phyloP scores from a whole-genome alignment of 192 early-diverging fungal genomes.

The Coemansia sp. region DNA sequence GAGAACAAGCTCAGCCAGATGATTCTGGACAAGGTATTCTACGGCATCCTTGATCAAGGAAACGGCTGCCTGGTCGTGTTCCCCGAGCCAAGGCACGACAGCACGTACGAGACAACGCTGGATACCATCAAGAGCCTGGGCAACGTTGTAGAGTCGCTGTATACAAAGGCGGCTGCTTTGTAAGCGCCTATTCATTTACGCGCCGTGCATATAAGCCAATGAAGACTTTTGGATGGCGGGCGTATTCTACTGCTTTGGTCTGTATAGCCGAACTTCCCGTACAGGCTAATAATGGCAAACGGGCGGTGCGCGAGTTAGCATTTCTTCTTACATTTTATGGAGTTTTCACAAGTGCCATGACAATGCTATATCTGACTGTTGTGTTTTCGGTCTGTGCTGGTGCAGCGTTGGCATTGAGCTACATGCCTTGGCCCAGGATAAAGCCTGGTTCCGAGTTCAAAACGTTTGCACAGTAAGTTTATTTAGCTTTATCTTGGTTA shows the following conservation, averaged over 20 bases:
- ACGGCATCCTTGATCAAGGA: slow-evolving; percentile 96
- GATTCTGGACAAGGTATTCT: slow-evolving; percentile 96
- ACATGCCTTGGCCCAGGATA: slow-evolving; percentile 18
- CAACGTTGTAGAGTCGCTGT: slow-evolving; percentile 92
- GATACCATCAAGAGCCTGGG: slow-evolving; percentile 97
- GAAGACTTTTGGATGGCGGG: background rate
- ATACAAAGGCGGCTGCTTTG: slow-evolving; percentile 73
- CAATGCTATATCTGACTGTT: background rate
- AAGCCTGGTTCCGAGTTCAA: slow-evolving; percentile 44
- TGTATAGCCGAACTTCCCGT: background rate
- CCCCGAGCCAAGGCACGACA: slow-evolving; percentile 84
- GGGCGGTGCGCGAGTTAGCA: background rate
- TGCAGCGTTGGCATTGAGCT: background rate
- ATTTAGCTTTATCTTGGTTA: background rate
- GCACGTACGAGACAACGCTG: slow-evolving; percentile 87
- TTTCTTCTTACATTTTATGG: slow-evolving; percentile 3
- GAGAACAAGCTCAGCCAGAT: slow-evolving; percentile 97
- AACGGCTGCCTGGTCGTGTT: slow-evolving; percentile 93
- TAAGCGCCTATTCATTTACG: slow-evolving; percentile 9
- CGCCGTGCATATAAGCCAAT: slow-evolving; percentile 7
- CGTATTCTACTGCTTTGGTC: slow-evolving; percentile 4
- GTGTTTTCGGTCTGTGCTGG: background rate
- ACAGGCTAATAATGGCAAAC: background rate
- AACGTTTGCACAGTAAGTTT: slow-evolving; percentile 50
- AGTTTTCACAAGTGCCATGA: slow-evolving; percentile 1